Conservation (phyloP, 441 rosid species). For the Euphorbia schlechtendalii region DNA sequence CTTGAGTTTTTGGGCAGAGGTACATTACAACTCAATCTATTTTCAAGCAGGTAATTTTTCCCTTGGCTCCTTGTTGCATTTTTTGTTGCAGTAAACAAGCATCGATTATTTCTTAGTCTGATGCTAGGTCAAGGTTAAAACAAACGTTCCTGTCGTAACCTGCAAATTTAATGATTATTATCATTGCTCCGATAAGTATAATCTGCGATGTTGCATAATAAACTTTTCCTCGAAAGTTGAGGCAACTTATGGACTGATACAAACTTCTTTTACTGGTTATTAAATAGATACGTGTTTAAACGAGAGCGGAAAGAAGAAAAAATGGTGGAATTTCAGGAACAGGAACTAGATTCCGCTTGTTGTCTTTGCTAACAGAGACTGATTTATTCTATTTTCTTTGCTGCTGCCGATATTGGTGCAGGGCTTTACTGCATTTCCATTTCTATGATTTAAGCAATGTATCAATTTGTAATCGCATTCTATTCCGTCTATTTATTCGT, state of each 20-base stretch:
- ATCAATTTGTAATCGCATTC: conserved; percentile 1
- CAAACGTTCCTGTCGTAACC: too few species aligned
- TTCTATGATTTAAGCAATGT: conserved; percentile 6
- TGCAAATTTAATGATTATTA: too few species aligned
- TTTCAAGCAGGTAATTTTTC: conserved; percentile 67
- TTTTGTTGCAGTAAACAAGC: neutral
- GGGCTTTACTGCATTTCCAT: neutral
- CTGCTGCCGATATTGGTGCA: neutral
- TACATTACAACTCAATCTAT: conserved; percentile 90
- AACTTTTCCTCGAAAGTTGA: neutral
- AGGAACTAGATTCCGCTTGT: conserved; percentile 23
- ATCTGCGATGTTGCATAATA: neutral
- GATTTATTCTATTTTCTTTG: neutral
- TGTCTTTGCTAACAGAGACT: neutral
- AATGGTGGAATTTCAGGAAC: conserved; percentile 73
- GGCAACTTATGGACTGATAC: neutral
- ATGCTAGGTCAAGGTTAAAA: neutral
- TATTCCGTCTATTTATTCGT: neutral
- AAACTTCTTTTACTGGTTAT: conserved; percentile 8
- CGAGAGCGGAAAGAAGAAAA: conserved; percentile 52
- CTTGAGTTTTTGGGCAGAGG: conserved; percentile 99
- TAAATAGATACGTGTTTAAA: conserved; percentile 38
- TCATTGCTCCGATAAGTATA: too few species aligned
- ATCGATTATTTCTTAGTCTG: neutral
- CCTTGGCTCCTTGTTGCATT: neutral